Base-by-base conservation (phyloP, 2,329 filamentous ascomycete genomes). In the Penicillium psychrosexuale region DNA sequence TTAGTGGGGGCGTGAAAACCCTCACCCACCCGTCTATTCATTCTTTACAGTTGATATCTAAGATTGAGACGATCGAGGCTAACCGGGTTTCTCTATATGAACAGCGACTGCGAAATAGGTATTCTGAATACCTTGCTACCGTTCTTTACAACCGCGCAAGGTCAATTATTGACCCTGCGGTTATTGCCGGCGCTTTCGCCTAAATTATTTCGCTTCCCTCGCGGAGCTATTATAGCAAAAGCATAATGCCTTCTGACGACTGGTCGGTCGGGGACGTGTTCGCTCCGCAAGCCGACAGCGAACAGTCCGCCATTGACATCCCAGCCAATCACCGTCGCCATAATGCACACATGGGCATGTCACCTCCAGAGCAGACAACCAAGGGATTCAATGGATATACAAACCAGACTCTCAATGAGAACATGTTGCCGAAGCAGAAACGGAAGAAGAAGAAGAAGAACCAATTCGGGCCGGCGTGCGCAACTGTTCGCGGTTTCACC, bases 371-470 rank as follows among this genome's bases (percentile, higher is more conserved):
- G 3, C 47, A 50, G 37, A 24, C 19, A 9, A n/a, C 42, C 17
- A 60, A 56, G 44, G 67, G 60, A 52, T 66, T 58, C 17, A 68
- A 63, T 51, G 61, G 56, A 30, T 68, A 71, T 45, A 60, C 69
- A 17, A 67, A 66, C 7, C 63, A 70, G 8, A 67, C 64, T 12
- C 59, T 71, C 36, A 67, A 67, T 31, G 58, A 58, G 34, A 55
- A 63, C 47, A 24, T 24, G 22, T 24, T 24, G 22, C 22, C 22
- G 22, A 68, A 63, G 13, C 66, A 65, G 40, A 67, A 66, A 44
- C 71, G 69, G 57, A 76, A 71, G 66, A 77, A 75, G 59, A 77
- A 75, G 59, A 77, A 74, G 62, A 70, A 74, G 56, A 70, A 71
- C 49, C 67, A 69, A 34, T 61, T 56, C 4, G 52, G 43, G 15